These are phyloP conservation scores for Capsella bursapastoris DNA, from an alignment of 345 rosid species.

Conservation along the genomic window DNA sequence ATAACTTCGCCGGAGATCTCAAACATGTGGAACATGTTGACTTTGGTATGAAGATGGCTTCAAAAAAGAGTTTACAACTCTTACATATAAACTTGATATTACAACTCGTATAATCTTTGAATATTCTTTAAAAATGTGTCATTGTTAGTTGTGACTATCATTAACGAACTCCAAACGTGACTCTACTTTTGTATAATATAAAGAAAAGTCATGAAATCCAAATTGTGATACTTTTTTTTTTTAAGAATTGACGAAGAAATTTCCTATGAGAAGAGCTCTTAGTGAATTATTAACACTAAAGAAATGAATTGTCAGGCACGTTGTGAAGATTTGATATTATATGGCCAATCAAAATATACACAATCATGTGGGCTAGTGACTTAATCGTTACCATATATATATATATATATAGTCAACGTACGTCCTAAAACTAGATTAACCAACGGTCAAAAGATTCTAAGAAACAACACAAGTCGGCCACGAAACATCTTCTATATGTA, in stretches of 20 bases:
- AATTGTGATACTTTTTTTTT: conserved; percentile 4
- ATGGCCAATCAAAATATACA: neutral
- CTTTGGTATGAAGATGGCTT: neutral
- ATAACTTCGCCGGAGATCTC: conserved; percentile 16
- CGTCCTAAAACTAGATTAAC: neutral
- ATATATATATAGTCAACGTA: neutral
- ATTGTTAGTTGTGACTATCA: conserved; percentile 16
- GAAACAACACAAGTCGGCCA: neutral
- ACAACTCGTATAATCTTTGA: neutral
- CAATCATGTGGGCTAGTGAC: neutral
- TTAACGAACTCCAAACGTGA: conserved; percentile 19
- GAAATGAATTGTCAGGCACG: neutral
- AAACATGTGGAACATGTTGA: conserved; percentile 22
- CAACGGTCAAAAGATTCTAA: neutral
- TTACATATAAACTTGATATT: neutral
- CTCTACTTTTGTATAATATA: neutral
- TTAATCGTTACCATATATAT: neutral
- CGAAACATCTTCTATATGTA: neutral
- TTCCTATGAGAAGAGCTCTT: neutral
- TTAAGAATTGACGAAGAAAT: neutral
- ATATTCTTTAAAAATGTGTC: conserved; percentile 8
- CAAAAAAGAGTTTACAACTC: conserved; percentile 2
- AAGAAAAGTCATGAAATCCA: neutral
- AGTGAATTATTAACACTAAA: conserved; percentile 1
- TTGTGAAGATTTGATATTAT: neutral